Base-by-base conservation (phyloP, 2,329 filamentous ascomycete genomes). In the Apiospora sp. region DNA sequence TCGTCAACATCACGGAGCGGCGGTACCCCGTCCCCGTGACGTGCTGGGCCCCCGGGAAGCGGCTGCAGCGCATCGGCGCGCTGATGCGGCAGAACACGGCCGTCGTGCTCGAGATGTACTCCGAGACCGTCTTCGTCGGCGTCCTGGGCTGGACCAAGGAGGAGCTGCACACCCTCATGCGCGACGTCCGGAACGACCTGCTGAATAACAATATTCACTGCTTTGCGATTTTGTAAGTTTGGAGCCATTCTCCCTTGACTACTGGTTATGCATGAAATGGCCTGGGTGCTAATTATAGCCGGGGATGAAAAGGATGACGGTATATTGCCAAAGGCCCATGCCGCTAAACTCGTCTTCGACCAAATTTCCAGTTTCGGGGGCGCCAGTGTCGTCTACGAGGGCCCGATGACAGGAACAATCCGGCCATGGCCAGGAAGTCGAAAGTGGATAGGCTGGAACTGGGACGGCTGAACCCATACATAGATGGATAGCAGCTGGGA, bases 1-100 rank as follows among this genome's bases (percentile, higher is more conserved):
- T 78, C 27, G 75, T 75, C 64, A 71, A 72, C 16, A 70, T 78
- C 64, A 73, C 71, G 16, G 71, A 75, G 51, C 75, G 76, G 2
- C 77, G 77, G 49, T 72, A 77, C 72, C 74, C 69, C 16, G 79
- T 78, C 5, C 78, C 77, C 2, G 73, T 78, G n/a, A 80, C 79
- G 54, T 69, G 77, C 10, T 79, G 78, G 75, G 79, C 80, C 19
- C 80, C 80, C 19, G 77, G 79, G 46, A 80, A 77, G 51, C 74
- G 74, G 68, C 73, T 79, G 22, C 76, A 80, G 70, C 76, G 73
- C 49, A 75, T 81, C 41, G 80, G 80, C 22, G 70, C 71, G 3
- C 76, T 80, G 78, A 81, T 81, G 80, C 71, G 72, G 10, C 67
- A 69, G 13, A 80, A 80, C 16, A 37, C 30, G 2, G 30, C 27